phyloP scores from a whole-genome alignment of 2,329 filamentous ascomycete genomes.

The Calonectria naviculata region DNA sequence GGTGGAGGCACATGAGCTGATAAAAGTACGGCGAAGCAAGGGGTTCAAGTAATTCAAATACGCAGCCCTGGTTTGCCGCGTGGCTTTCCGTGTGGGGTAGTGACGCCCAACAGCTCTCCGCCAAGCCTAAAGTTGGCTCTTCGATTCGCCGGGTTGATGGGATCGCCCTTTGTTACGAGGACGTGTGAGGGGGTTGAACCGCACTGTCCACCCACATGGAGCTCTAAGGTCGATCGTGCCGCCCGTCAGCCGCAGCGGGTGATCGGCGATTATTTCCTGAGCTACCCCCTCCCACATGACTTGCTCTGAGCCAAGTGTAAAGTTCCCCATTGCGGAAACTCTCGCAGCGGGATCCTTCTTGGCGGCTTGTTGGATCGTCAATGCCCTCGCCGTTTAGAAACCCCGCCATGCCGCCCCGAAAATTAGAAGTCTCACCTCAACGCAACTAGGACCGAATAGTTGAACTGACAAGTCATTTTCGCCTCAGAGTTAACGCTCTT shows the following conservation, averaged over 20 bases:
- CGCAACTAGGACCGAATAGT: conserved; percentile 10
- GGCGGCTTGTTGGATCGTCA: background rate
- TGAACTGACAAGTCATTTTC: conserved; percentile 25
- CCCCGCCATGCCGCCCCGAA: conserved; percentile 4
- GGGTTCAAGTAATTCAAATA: background rate
- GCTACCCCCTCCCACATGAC: background rate
- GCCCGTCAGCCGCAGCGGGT: background rate
- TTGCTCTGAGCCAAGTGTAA: background rate
- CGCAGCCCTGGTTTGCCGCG: background rate
- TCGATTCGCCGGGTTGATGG: background rate
- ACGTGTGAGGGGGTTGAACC: background rate
- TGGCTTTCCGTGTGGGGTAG: conserved; percentile 10
- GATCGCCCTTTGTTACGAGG: background rate
- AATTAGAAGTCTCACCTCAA: conserved; percentile 11
- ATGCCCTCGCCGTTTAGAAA: conserved; percentile 3
- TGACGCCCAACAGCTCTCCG: background rate
- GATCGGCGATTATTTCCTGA: background rate
- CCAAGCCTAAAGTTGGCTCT: background rate
- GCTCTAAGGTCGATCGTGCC: background rate
- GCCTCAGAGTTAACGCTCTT: background rate
- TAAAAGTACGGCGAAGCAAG: background rate
- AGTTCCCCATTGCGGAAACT: background rate
- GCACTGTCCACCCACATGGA: background rate
- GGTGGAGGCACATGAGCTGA: background rate
- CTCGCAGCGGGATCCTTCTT: background rate